Evolutionary conservation across 2,329 filamentous ascomycete species (phyloP).

Genomic region (Aspergillus pseudoterreus): DNA sequence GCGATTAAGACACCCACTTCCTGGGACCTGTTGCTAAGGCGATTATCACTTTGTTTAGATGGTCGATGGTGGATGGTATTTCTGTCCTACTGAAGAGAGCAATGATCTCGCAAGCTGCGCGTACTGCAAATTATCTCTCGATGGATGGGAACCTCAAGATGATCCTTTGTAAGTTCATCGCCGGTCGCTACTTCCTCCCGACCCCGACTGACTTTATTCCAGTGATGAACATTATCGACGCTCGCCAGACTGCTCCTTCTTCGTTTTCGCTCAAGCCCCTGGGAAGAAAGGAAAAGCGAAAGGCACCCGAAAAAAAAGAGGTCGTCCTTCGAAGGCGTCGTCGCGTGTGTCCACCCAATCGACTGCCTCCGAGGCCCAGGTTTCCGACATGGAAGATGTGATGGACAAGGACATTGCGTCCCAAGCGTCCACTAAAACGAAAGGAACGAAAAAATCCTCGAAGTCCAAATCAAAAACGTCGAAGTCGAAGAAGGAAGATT

Average conservation of each 20-base stretch:
- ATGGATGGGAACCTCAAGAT: constrained; percentile 92
- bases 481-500: constrained; percentile 37
- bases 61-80: constrained; percentile 90
- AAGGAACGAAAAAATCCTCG: constrained; percentile 46
- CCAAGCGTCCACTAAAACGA: constrained; percentile 47
- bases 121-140: constrained; percentile 84
- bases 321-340: constrained; percentile 63
- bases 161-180: constrained; percentile 70
- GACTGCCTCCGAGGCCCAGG: constrained; percentile 43
- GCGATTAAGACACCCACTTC: not conserved
- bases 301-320: constrained; percentile 48
- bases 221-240: constrained; percentile 84
- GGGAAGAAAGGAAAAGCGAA: constrained; percentile 55
- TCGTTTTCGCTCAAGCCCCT: constrained; percentile 57
- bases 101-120: constrained; percentile 88
- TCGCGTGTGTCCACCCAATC: constrained; percentile 61
- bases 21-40: constrained; percentile 14
- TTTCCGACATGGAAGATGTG: constrained; percentile 46
- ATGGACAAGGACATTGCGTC: constrained; percentile 57
- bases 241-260: constrained; percentile 78
- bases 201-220: constrained; percentile 12
- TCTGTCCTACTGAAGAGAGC: constrained; percentile 76
- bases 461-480: constrained; percentile 33
- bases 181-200: constrained; percentile 18
- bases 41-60: constrained; percentile 52